Evolutionary conservation across 2,329 filamentous ascomycete genomes (phyloP).

Genomic region (Orbilia quercus): DNA sequence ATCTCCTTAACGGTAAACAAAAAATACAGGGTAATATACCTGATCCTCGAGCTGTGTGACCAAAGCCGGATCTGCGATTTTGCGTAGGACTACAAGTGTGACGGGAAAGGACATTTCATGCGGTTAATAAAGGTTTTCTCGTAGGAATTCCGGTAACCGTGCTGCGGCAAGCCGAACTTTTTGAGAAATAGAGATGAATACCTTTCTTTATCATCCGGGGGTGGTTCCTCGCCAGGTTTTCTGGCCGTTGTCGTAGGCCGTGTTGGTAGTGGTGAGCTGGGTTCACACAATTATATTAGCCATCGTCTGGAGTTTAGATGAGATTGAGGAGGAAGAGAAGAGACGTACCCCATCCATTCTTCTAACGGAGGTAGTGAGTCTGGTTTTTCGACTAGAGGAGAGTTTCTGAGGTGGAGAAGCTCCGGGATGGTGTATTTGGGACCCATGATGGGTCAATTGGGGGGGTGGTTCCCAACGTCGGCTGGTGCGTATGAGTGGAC

Average conservation of each 20-base stretch:
- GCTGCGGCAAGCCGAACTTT: not conserved
- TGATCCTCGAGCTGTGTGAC: conserved; percentile 59
- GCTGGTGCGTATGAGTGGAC: conserved; percentile 4
- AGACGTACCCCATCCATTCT: conserved; percentile 69
- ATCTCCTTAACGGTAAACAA: not conserved
- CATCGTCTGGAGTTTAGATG: conserved; percentile 1
- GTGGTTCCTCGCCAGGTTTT: conserved; percentile 44
- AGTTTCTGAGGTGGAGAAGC: conserved; percentile 65
- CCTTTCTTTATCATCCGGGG: conserved; percentile 53
- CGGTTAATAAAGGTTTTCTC: not conserved
- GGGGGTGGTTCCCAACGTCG: conserved; percentile 22
- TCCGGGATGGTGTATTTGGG: conserved; percentile 66
- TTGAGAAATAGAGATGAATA: conserved; percentile 4
- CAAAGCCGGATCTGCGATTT: conserved; percentile 52
- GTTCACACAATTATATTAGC: conserved; percentile 24
- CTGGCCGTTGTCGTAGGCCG: conserved; percentile 42
- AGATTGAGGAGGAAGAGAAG: conserved; percentile 1
- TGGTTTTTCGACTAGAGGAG: conserved; percentile 68
- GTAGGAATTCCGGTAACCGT: not conserved
- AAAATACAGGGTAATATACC: conserved; percentile 51
- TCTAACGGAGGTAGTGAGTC: conserved; percentile 69
- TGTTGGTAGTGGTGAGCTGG: conserved; percentile 53
- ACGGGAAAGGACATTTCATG: not conserved
- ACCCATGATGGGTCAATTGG: conserved; percentile 56
- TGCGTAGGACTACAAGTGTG: not conserved